Conservation (phyloP, 306 rosid species). For the Biancaea sappan region DNA sequence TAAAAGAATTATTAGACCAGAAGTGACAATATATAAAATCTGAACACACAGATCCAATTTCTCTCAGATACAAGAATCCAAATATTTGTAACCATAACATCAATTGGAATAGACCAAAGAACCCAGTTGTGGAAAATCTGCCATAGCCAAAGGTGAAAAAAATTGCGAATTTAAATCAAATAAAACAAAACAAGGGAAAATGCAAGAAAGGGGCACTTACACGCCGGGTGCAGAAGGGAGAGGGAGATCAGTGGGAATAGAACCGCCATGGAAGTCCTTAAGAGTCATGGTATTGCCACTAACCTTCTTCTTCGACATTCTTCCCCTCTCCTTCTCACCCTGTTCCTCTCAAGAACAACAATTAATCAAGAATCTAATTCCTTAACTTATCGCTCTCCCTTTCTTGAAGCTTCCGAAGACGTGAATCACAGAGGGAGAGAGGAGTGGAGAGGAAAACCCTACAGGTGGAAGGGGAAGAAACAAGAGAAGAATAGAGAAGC, state of each 20-base stretch:
- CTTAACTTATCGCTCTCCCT: not conserved
- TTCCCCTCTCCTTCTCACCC: conserved; percentile 35
- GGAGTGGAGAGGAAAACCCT: conserved; percentile 21
- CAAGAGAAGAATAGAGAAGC: not conserved
- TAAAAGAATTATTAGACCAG: not conserved
- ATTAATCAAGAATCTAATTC: not conserved
- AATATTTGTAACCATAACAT: not conserved
- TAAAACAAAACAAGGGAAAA: not conserved
- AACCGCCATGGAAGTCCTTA: conserved; percentile 97
- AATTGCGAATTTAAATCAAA: not conserved
- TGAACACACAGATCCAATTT: conserved; percentile 37
- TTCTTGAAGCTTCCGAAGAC: not conserved
- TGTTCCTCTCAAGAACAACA: not conserved
- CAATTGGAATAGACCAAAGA: not conserved
- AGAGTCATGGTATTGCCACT: conserved; percentile 95
- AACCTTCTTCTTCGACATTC: conserved; percentile 97
- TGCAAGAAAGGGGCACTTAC: conserved; percentile 52
- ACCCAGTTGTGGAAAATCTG: conserved; percentile 12
- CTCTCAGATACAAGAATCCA: not conserved
- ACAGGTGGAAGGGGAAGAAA: not conserved
- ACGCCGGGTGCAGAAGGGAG: conserved; percentile 98
- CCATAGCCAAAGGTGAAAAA: conserved; percentile 6
- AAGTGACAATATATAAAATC: not conserved
- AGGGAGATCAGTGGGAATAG: conserved; percentile 93
- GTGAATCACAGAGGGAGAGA: not conserved